Base-by-base conservation (phyloP, 768 basidiomycete species). In the Hortiboletus campestris region DNA sequence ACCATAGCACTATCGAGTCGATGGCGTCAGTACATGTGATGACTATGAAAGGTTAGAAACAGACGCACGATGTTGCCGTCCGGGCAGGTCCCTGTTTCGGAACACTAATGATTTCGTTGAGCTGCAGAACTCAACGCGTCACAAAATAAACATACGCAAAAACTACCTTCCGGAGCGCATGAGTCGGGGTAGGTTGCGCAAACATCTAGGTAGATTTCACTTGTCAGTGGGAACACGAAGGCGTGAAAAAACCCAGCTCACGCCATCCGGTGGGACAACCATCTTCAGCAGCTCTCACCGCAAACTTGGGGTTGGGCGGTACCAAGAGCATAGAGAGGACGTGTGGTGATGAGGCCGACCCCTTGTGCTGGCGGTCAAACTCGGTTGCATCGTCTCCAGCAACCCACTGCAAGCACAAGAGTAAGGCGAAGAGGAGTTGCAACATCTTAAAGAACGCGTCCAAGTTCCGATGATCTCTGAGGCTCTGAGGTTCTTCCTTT, bases 111-210 rank as follows among this genome's bases (percentile, higher is more conserved):
- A 25, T 22, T 10, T 20, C 14, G 14, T 20, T 50, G 20, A 54
- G 32, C 19, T 25, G 14, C 8, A 17, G n/a, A 12, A 4, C 14
- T 16, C 17, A 3, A 20, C 16, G 12, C 2, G 29, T 3, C 4
- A 20, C 13, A 7, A 14, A 25, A 14, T 12, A 20, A 13, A 40
- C 61, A 34, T 63, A 68, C 67, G 25, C 67, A 69, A 20, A 29
- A 61, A 46, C 40, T 54, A 25, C 65, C 65, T 25, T 41, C 44
- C 1, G 51, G 63, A 17, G 55, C 65, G 22, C 67, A 68, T 31
- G 28, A 5, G 12, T 48, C 2, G 13, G 67, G 60, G 29, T 35
- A 65, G 54, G 61, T 65, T 11, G 61, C 7, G 19, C 67, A 68
- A 29, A 47, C n/a, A 3, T 57, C 67, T 68, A 11, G n/a, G 20